Percentiles rank a stretch among this genome's conserved stretches.
Evolutionary conservation across 805 yeast genomes (phyloP).

Genomic region (Candida tibetensis): DNA sequence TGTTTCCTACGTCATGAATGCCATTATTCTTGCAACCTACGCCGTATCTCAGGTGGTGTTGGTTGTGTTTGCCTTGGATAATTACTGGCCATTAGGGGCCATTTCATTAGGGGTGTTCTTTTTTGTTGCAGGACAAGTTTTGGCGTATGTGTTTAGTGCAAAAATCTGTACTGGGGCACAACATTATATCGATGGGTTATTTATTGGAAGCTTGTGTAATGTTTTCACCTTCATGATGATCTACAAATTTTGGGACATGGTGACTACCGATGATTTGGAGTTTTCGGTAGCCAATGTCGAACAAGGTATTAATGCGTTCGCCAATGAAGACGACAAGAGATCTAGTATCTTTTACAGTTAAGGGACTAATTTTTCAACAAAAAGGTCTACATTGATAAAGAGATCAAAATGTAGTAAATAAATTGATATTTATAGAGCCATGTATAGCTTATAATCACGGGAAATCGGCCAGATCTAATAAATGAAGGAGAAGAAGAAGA

Average conservation of each 20-base stretch:
- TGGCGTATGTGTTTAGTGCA: constrained; percentile 66
- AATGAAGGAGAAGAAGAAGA: no score
- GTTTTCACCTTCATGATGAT: constrained; percentile 89
- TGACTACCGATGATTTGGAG: constrained; percentile 91
- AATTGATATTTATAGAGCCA: no score
- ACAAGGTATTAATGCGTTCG: constrained; percentile 33
- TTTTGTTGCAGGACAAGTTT: constrained; percentile 76
- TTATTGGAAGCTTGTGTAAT: constrained; percentile 80
- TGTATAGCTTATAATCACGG: no score
- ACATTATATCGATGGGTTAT: constrained; percentile 88
- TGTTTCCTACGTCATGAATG: constrained; percentile 69
- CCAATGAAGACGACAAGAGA: constrained; percentile 33
- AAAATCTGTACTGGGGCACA: constrained; percentile 65
- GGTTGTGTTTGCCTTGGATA: constrained; percentile 63
- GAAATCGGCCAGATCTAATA: no score
- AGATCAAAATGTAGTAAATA: no score
- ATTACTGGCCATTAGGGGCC: constrained; percentile 92
- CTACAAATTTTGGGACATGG: constrained; percentile 94
- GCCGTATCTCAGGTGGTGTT: constrained; percentile 66
- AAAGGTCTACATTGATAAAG: no score
- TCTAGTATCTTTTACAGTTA: constrained; percentile 9
- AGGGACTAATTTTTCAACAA: neutral
- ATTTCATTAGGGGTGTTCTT: constrained; percentile 65
- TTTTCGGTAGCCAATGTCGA: constrained; percentile 63
- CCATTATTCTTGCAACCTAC: constrained; percentile 59